Base-by-base conservation (phyloP, 805 yeast genomes). In the Myxozyma sirexii region DNA sequence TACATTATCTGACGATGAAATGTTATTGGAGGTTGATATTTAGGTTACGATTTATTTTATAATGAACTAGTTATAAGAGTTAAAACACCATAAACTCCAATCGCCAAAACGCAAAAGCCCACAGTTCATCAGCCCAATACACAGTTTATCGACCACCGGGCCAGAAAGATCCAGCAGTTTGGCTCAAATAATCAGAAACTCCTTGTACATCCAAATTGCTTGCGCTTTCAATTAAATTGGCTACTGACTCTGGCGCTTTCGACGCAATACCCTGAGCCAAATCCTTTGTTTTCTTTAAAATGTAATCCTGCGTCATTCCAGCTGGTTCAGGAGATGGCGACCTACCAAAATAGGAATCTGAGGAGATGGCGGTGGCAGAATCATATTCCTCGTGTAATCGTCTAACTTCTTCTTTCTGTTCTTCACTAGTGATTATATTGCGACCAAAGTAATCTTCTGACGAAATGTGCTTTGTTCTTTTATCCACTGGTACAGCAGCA, bases 281-380 rank as follows among this genome's bases (percentile, higher is more conserved):
- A 42, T 54, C 53, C 23, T 41, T 38, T 8, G 53, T 48, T 27
- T 31, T 47, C 2, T 42, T 4, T 7, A 52, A 19, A 4, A 47
- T 51, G 24, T 54, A 46, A 15, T 54, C 81, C 43, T 88, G 19
- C 10, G 56, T 21, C 21, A 19, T 4, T 5, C 31, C 88, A 1
- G 79, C 79, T 66, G 86, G 87, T 69, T 90, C 97, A 69, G 82
- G 89, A 17, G 84, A 33, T 6, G 24, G 35, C 41, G 91, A 91
- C 69, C 96, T 85, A n/a, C 97, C 97, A 74, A 94, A 94, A 69
- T 83, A 84, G 75, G 91, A 96, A 74, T 94, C 98, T 1, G 97
- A 92, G 0, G 98, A 93, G 64, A 94, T 94, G 49, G 91, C 97
- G 80, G 90, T 92, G 72, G 92, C 97, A 39, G 77, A 78, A 59